Percentiles rank a stretch among this genome's conserved stretches.
phyloP scores from a whole-genome alignment of 2,329 filamentous ascomycete species.

The Penicillium capsulatum region DNA sequence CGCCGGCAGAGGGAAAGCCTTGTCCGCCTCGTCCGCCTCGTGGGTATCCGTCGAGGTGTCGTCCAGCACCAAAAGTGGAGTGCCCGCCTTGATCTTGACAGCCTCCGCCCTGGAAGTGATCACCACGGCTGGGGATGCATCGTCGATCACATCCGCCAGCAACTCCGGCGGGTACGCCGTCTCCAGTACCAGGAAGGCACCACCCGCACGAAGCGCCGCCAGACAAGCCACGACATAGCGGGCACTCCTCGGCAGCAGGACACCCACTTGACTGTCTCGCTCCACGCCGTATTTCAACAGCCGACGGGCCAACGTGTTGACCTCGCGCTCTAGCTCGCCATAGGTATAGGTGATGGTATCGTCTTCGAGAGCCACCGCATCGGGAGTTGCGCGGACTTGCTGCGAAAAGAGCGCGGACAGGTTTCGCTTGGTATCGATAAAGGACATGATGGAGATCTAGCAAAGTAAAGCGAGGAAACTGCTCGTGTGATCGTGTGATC shows the following conservation, averaged over 20 bases:
- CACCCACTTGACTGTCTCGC: conserved; percentile 69
- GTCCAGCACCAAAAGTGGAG: conserved; percentile 63
- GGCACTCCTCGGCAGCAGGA: conserved; percentile 69
- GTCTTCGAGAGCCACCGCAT: conserved; percentile 69
- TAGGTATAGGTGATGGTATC: conserved; percentile 65
- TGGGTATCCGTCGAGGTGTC: conserved; percentile 41
- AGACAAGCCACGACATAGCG: conserved; percentile 76
- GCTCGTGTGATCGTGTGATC: too few species aligned
- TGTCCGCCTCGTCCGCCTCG: too few species aligned
- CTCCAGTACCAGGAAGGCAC: conserved; percentile 76
- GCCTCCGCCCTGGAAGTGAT: conserved; percentile 64
- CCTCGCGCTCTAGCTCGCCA: conserved; percentile 64
- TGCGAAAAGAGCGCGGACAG: conserved; percentile 65
- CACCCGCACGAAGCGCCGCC: conserved; percentile 71
- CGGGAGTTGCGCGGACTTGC: conserved; percentile 65
- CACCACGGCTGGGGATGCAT: conserved; percentile 67
- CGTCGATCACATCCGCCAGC: conserved; percentile 70
- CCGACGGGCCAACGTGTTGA: conserved; percentile 59
- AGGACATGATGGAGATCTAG: conserved; percentile 47
- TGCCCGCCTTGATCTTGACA: conserved; percentile 58
- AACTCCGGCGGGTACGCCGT: conserved; percentile 71
- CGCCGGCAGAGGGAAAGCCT: conserved; percentile 51
- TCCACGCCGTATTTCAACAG: conserved; percentile 65
- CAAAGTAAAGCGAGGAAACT: too few species aligned
- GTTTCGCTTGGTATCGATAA: conserved; percentile 69